Percentiles rank a stretch among this genome's conserved stretches.
phyloP scores from a whole-genome alignment of 352 stramenopile genomes.

The Blastocystis hominis region DNA sequence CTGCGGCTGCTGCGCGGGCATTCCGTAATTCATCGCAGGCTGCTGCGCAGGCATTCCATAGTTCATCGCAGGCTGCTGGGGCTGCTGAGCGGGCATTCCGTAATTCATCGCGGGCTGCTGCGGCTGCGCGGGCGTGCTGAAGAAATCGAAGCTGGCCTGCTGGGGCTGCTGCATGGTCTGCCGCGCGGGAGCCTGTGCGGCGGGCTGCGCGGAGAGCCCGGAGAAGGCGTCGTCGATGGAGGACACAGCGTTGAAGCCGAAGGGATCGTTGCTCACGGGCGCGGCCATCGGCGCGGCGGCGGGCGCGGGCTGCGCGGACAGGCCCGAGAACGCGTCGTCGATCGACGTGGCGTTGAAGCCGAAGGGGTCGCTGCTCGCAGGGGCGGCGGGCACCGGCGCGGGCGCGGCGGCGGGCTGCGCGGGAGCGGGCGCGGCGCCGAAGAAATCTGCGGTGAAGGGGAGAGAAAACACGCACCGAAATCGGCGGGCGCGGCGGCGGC shows the following conservation, averaged over 20 bases:
- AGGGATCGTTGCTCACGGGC: constrained; percentile 8
- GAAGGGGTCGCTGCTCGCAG: constrained; percentile 25
- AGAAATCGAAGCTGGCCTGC: background rate
- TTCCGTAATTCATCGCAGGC: constrained; percentile 36
- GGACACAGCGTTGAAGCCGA: background rate
- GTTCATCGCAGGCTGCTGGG: background rate
- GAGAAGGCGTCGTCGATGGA: background rate
- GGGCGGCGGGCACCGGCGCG: background rate
- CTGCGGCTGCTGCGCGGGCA: background rate
- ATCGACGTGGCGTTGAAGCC: background rate
- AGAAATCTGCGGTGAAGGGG: background rate
- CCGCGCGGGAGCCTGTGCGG: background rate
- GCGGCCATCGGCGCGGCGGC: background rate
- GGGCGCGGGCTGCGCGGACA: background rate
- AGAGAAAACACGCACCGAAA: background rate
- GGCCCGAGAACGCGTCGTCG: background rate
- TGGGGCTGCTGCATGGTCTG: too few relatives aligned
- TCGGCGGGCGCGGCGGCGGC: background rate
- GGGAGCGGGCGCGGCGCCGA: background rate
- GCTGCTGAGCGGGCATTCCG: background rate
- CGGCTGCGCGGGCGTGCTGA: background rate
- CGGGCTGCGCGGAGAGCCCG: background rate
- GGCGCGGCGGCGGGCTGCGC: background rate
- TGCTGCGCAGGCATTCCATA: background rate
- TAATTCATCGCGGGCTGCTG: background rate